A percentile compares a stretch with the other conserved stretches of the same genome.
Conservation (phyloP, 805 yeast genomes). For the Saccharomycopsis sp. region DNA sequence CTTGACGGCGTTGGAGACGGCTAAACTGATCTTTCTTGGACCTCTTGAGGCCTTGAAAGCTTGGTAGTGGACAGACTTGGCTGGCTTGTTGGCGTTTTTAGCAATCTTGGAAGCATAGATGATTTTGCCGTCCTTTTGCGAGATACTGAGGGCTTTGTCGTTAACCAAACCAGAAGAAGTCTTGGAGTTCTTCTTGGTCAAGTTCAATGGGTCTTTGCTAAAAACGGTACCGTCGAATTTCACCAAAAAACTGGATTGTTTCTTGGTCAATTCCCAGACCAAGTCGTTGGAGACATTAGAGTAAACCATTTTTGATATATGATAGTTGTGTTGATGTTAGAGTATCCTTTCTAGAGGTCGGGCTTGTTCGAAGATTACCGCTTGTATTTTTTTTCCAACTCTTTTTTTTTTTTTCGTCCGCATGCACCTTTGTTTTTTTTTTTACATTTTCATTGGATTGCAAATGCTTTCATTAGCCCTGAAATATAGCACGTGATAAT, state of each 20-base stretch:
- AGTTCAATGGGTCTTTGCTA: slow-evolving; percentile 44
- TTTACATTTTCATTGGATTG: too few relatives aligned
- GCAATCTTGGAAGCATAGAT: slow-evolving; percentile 35
- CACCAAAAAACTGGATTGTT: slow-evolving; percentile 38
- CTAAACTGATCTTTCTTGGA: slow-evolving; percentile 35
- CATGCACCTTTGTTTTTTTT: too few relatives aligned
- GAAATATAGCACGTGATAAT: too few relatives aligned
- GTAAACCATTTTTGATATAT: slow-evolving; percentile 12
- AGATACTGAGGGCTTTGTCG: slow-evolving; percentile 41
- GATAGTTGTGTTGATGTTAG: background rate
- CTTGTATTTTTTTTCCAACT: too few relatives aligned
- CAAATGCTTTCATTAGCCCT: too few relatives aligned
- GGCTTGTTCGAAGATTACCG: too few relatives aligned
- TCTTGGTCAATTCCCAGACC: slow-evolving; percentile 43
- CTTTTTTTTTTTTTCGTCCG: too few relatives aligned
- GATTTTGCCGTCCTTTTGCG: slow-evolving; percentile 31
- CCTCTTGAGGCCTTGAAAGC: slow-evolving; percentile 36
- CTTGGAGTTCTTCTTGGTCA: slow-evolving; percentile 37
- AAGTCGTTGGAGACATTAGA: slow-evolving; percentile 31
- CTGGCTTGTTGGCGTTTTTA: slow-evolving; percentile 40
- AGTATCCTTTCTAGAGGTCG: too few relatives aligned
- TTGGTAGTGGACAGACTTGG: slow-evolving; percentile 31
- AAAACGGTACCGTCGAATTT: slow-evolving; percentile 36
- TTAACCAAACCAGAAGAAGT: slow-evolving; percentile 40
- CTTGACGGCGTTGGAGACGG: slow-evolving; percentile 36